Conservation (phyloP, 2,329 filamentous ascomycete species). For the Calonectria montana region DNA sequence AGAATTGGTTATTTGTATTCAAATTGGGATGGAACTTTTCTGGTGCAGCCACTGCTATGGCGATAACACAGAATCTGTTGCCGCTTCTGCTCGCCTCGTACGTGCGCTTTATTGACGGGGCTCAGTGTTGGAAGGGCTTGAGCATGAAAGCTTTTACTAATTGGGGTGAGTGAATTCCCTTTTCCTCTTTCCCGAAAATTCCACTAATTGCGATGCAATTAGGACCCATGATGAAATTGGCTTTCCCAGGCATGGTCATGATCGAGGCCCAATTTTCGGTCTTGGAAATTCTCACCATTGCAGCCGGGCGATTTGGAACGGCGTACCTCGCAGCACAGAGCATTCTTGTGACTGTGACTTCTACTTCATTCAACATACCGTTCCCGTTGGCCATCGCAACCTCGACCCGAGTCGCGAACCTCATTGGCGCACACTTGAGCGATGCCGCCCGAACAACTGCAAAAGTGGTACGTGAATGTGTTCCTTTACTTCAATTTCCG, state of each 20-base stretch:
- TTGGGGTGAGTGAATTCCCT: conserved; percentile 61
- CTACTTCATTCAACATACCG: conserved; percentile 87
- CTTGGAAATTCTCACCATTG: conserved; percentile 87
- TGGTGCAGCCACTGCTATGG: conserved; percentile 82
- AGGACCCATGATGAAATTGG: conserved; percentile 81
- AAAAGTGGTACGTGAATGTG: conserved; percentile 67
- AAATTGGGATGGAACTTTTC: conserved; percentile 73
- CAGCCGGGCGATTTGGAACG: conserved; percentile 79
- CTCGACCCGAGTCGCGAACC: conserved; percentile 86
- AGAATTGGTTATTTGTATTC: conserved; percentile 84
- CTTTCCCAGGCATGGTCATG: conserved; percentile 89
- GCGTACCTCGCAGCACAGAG: conserved; percentile 86
- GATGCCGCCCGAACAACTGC: conserved; percentile 81
- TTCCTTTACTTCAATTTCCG: neutral
- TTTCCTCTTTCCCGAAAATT: too few relatives aligned
- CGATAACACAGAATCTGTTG: conserved; percentile 79
- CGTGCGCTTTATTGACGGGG: conserved; percentile 75
- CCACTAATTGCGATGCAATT: neutral
- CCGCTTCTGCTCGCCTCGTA: conserved; percentile 79
- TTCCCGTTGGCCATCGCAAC: conserved; percentile 91
- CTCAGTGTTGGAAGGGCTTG: conserved; percentile 84
- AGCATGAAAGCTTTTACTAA: conserved; percentile 74
- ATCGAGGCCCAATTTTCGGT: conserved; percentile 90
- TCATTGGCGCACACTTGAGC: conserved; percentile 85
- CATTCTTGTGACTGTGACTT: conserved; percentile 79